Evolutionary conservation across 2,329 filamentous ascomycete genomes (phyloP).

Genomic region (Decorospora gaudefroyi): DNA sequence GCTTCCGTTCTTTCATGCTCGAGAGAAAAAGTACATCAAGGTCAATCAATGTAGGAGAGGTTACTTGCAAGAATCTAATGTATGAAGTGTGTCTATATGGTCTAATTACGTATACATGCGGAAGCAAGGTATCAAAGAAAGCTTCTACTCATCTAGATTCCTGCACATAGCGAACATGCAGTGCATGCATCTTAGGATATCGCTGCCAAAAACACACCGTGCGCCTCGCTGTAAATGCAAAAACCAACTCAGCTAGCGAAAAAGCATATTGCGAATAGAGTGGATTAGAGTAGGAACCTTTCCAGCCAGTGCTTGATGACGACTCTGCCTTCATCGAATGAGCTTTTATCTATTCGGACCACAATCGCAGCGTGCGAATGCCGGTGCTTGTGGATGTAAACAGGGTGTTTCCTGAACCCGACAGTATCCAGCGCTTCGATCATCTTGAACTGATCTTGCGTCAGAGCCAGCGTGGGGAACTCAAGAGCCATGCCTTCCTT

Average conservation of each 20-base stretch:
- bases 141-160: too few species aligned
- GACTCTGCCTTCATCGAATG: conserved; percentile 74
- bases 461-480: conserved; percentile 75
- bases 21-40: too few species aligned
- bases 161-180: too few species aligned
- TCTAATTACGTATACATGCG: too few species aligned
- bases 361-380: conserved; percentile 90
- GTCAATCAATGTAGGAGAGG: too few species aligned
- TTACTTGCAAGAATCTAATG: too few species aligned
- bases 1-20: too few species aligned
- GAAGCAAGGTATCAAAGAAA: too few species aligned
- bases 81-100: too few species aligned
- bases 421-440: conserved; percentile 72
- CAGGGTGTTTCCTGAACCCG: conserved; percentile 62
- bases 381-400: conserved; percentile 75
- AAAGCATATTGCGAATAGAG: not conserved
- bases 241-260: not conserved
- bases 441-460: conserved; percentile 81
- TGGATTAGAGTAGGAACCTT: conserved; percentile 61
- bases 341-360: conserved; percentile 67
- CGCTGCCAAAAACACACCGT: conserved; percentile 1
- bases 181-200: not conserved
- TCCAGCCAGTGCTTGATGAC: conserved; percentile 82
- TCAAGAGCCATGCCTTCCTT: conserved; percentile 47
- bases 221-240: conserved; percentile 18